Evolutionary conservation across 768 basidiomycete genomes (phyloP).

Genomic region (Xerocomellus chrysenteron): DNA sequence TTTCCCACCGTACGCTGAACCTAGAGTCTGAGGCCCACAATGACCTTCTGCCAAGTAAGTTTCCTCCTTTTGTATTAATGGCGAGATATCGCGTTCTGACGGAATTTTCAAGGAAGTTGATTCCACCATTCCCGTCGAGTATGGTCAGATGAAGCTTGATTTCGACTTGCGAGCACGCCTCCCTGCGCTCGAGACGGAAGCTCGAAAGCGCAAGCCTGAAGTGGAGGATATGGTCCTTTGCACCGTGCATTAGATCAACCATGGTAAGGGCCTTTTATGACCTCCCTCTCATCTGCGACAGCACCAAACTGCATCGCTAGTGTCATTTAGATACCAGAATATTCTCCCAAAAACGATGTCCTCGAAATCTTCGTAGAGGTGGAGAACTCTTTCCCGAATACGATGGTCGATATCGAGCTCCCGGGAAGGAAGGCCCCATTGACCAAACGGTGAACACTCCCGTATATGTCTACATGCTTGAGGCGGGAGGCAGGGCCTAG

Average conservation of each 20-base stretch:
- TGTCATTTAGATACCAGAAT: slow-evolving; percentile 48
- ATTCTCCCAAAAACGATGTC: slow-evolving; percentile 42
- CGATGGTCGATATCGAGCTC: slow-evolving; percentile 43
- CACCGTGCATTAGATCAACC: slow-evolving; percentile 56
- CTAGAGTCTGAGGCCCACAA: slow-evolving; percentile 23
- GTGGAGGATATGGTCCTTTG: slow-evolving; percentile 40
- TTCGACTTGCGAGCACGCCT: slow-evolving; percentile 54
- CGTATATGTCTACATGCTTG: background rate
- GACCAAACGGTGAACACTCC: background rate
- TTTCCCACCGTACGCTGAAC: too few species aligned
- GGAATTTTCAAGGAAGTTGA: slow-evolving; percentile 54
- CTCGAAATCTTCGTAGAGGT: slow-evolving; percentile 41
- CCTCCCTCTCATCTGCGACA: background rate
- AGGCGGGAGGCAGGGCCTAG: background rate
- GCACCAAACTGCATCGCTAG: slow-evolving; percentile 23
- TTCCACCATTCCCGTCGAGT: slow-evolving; percentile 61
- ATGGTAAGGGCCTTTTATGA: slow-evolving; percentile 40
- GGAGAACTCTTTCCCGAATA: slow-evolving; percentile 40
- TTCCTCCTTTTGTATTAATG: background rate
- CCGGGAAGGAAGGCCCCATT: slow-evolving; percentile 41
- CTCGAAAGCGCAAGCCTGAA: slow-evolving; percentile 27
- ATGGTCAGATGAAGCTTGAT: slow-evolving; percentile 54
- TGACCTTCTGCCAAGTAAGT: slow-evolving; percentile 55
- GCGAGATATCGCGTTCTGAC: background rate
- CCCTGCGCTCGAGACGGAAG: slow-evolving; percentile 50